Base-by-base conservation (phyloP, 257 asterid genomes). In the Jacaranda copaia region DNA sequence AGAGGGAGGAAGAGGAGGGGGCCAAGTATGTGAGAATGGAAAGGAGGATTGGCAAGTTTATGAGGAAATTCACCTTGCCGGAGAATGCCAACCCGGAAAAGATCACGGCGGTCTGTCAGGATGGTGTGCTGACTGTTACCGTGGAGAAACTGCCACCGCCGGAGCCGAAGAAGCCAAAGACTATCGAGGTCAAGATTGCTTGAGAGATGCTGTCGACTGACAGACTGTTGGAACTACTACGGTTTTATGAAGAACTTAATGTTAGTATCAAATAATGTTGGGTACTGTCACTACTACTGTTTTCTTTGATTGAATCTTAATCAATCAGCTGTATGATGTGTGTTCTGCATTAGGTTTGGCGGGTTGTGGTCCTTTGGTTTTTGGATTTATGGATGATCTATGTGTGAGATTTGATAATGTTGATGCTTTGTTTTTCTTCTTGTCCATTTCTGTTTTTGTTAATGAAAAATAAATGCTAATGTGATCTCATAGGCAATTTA, bases 91-190 rank as follows among this genome's bases (percentile, higher is more conserved):
- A 94, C 25, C 76, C 65, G 4, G 92, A 92, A 0, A 76, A 85
- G 40, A 83, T 94, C 75, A 16, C 87, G 25, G 98, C 97, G 6
- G 91, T 81, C 11, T 92, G 93, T 40, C 91, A 84, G 83, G 97
- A 92, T 32, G 98, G 97, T 0, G 98, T 92, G 20, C 82, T 92
- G 75, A 89, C 91, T 2, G 96, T 92, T 0, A 87, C 91, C 3
- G 92, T 92, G 15, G 84, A 90, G 82, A 94, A 94, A 51, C 55
- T 86, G 84, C 97, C 97, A 0, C 98, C 98, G 13, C 98, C 97
- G 13, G 83, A 89, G 86, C 94, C 98, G 0, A 93, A 92, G 94
- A 90, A 89, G 81, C 90, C 96, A 0, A 93, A 71, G 85, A 89
- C 94, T 2, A 81, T 94, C 51, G 88, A 90, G 58, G 98, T 94